phyloP scores from a whole-genome alignment of 2,329 filamentous ascomycete species.

The Sporothrix variecibatus region DNA sequence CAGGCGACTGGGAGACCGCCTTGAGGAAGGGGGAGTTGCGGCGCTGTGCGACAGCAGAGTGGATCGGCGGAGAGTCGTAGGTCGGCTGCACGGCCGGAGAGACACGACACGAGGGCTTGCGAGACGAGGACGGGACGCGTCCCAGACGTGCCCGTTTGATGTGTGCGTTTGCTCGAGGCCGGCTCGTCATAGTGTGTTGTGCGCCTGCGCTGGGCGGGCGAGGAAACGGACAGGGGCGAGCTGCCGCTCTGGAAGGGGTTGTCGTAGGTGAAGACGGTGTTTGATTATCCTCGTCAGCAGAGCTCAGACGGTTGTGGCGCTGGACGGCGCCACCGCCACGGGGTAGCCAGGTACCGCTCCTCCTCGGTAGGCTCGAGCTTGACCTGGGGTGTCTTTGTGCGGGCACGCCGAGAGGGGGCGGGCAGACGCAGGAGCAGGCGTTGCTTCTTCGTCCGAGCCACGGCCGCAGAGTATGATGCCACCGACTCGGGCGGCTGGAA shows the following conservation, averaged over 20 bases:
- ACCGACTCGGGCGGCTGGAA: slow-evolving; percentile 45
- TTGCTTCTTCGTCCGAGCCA: slow-evolving; percentile 53
- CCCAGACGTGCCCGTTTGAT: neutral
- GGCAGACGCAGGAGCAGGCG: slow-evolving; percentile 51
- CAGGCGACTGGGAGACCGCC: neutral
- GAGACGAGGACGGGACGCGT: slow-evolving; percentile 6
- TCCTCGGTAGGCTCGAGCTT: slow-evolving; percentile 58
- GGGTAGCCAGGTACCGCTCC: slow-evolving; percentile 47
- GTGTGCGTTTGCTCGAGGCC: neutral
- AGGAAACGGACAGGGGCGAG: slow-evolving; percentile 57
- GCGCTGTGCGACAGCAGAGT: slow-evolving; percentile 2
- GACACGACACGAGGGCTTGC: slow-evolving; percentile 25
- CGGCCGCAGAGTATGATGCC: slow-evolving; percentile 34
- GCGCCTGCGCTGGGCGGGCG: slow-evolving; percentile 23
- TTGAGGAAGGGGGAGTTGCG: slow-evolving; percentile 21
- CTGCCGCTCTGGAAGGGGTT: slow-evolving; percentile 92
- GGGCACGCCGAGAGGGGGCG: slow-evolving; percentile 48
- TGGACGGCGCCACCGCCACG: slow-evolving; percentile 54
- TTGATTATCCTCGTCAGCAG: slow-evolving; percentile 46
- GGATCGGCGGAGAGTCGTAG: slow-evolving; percentile 16
- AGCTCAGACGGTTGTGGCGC: slow-evolving; percentile 39
- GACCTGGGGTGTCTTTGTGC: slow-evolving; percentile 55
- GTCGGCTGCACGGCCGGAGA: slow-evolving; percentile 16
- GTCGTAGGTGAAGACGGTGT: slow-evolving; percentile 78
- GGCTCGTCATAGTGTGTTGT: slow-evolving; percentile 18